A percentile compares a stretch with the other conserved stretches of the same genome.
Conservation (phyloP, 2,329 filamentous ascomycete species). For the Zymoseptoria ardabiliae region DNA sequence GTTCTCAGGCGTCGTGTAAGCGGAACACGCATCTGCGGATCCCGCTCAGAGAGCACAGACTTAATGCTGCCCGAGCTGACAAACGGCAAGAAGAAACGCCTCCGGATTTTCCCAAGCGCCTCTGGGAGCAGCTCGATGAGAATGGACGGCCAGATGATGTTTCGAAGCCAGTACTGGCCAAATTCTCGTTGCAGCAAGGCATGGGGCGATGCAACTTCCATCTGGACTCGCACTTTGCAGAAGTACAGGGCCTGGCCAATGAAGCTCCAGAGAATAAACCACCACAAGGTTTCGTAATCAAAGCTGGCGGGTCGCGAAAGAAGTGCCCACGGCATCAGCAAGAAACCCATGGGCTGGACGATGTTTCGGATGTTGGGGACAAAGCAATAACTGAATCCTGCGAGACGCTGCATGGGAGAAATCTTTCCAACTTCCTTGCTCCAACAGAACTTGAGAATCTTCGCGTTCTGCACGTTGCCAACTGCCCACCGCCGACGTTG, state of each 20-base stretch:
- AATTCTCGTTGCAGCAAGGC: not conserved
- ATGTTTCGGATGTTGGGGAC: not conserved
- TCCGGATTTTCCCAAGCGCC: not conserved
- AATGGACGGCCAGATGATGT: not conserved
- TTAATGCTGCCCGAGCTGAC: not conserved
- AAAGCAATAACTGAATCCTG: conserved; percentile 4
- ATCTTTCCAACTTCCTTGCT: not conserved
- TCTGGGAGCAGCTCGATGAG: not conserved
- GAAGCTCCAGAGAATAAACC: not conserved
- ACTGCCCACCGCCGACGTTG: conserved; percentile 6
- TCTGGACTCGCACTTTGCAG: not conserved
- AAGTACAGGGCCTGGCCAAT: not conserved
- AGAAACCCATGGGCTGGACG: not conserved
- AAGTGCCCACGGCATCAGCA: not conserved
- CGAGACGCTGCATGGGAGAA: conserved; percentile 2
- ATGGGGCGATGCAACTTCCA: not conserved
- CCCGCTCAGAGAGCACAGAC: conserved; percentile 1
- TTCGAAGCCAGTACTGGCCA: not conserved
- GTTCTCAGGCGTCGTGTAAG: not conserved
- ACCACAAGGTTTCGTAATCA: not conserved
- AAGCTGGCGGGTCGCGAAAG: not conserved
- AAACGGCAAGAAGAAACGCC: not conserved
- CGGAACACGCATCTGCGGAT: not conserved
- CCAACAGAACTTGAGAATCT: conserved; percentile 3
- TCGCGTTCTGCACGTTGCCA: conserved; percentile 3